Conservation (phyloP, 257 asterid species). For the Solanum pinnatisectum region DNA sequence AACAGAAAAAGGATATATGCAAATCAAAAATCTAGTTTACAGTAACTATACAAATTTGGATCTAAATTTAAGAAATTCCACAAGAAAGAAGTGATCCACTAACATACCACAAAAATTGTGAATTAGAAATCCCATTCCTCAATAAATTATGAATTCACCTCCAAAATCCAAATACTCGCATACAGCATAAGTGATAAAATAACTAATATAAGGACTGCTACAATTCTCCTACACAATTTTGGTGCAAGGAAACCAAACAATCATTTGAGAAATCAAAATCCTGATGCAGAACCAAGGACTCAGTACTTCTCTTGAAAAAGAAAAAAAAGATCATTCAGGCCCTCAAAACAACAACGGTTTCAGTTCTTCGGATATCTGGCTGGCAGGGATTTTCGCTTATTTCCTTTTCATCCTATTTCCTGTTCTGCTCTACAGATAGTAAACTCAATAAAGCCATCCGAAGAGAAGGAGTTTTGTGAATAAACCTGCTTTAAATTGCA, state of each 20-base stretch:
- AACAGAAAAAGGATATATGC: not conserved
- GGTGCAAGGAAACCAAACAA: not conserved
- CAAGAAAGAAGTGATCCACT: not conserved
- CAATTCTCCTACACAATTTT: not conserved
- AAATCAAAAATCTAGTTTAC: not conserved
- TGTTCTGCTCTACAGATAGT: not conserved
- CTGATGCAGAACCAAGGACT: not conserved
- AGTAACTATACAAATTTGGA: not conserved
- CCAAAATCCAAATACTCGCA: not conserved
- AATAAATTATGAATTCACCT: not conserved
- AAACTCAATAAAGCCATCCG: not conserved
- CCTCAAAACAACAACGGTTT: not conserved
- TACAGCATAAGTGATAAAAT: not conserved
- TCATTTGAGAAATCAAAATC: not conserved
- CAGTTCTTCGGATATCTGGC: not conserved
- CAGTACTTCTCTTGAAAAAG: not conserved
- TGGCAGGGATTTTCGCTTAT: not conserved
- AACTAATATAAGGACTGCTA: not conserved
- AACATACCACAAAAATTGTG: not conserved
- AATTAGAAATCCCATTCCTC: not conserved
- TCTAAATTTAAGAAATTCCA: not conserved
- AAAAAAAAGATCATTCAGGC: not conserved
- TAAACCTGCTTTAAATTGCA: slow-evolving; percentile 76
- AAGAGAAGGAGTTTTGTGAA: not conserved
- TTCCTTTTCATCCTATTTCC: not conserved